These are phyloP conservation scores for Nyctanthes arbortristis DNA, from an alignment of 257 asterid species.

Conservation along the genomic window DNA sequence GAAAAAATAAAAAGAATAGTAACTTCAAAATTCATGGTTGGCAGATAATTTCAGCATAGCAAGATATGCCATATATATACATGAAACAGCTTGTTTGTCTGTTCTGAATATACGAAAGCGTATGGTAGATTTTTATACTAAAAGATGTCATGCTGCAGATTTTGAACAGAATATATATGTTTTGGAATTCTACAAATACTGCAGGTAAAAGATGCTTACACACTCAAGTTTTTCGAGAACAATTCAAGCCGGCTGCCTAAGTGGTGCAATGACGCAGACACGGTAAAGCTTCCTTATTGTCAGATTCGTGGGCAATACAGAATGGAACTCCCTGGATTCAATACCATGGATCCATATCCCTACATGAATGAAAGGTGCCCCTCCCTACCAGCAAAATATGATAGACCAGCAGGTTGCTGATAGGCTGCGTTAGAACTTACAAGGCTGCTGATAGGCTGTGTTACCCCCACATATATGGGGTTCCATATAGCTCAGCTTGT, in stretches of 20 bases:
- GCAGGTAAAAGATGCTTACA: constrained; percentile 93
- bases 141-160: not conserved
- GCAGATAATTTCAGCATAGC: not conserved
- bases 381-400: constrained; percentile 68
- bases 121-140: not conserved
- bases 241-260: constrained; percentile 73
- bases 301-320: constrained; percentile 77
- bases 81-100: not conserved
- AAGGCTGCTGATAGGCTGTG: not conserved
- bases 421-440: not conserved
- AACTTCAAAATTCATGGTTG: not conserved
- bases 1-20: too few relatives aligned
- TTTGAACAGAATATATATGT: not conserved
- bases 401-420: constrained; percentile 80
- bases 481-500: constrained; percentile 14
- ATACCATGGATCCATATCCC: constrained; percentile 64
- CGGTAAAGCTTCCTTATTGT: constrained; percentile 77
- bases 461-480: not conserved
- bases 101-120: not conserved
- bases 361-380: constrained; percentile 95
- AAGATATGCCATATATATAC: not conserved
- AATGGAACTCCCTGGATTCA: constrained; percentile 85
- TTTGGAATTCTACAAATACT: not conserved
- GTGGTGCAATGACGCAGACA: constrained; percentile 93
- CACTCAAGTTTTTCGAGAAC: constrained; percentile 68